phyloP scores from a whole-genome alignment of 2,329 filamentous ascomycete species.

The Microdochium bolleyi region DNA sequence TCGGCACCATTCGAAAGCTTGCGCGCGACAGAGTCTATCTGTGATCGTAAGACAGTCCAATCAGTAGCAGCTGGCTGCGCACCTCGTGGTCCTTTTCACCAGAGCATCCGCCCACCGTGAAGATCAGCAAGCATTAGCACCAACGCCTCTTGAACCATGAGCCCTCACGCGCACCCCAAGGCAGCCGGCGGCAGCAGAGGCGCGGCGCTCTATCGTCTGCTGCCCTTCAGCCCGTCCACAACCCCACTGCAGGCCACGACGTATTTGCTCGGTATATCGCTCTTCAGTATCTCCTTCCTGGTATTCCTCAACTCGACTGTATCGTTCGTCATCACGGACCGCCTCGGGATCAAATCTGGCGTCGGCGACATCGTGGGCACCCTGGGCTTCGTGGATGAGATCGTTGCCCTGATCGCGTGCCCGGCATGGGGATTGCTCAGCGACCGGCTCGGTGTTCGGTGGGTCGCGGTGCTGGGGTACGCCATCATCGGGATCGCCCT shows the following conservation, averaged over 20 bases:
- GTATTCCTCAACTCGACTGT: slow-evolving; percentile 83
- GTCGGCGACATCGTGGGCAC: slow-evolving; percentile 80
- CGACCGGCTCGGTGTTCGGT: slow-evolving; percentile 68
- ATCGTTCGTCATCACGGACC: slow-evolving; percentile 77
- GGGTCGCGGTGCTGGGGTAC: slow-evolving; percentile 72
- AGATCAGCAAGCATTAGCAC: too few species aligned
- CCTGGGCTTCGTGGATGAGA: slow-evolving; percentile 76
- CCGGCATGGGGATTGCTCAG: slow-evolving; percentile 72
- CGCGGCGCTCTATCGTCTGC: slow-evolving; percentile 27
- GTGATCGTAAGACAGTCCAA: too few species aligned
- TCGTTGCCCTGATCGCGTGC: slow-evolving; percentile 74
- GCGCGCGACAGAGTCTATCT: too few species aligned
- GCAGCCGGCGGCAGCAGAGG: not conserved
- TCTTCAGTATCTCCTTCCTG: slow-evolving; percentile 84
- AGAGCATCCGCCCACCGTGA: too few species aligned
- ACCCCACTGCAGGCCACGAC: slow-evolving; percentile 57
- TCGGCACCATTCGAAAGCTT: too few species aligned
- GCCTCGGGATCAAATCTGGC: slow-evolving; percentile 63
- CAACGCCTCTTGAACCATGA: not conserved
- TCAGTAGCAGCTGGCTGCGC: too few species aligned
- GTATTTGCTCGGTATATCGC: slow-evolving; percentile 73
- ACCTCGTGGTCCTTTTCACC: too few species aligned
- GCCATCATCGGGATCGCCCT: slow-evolving; percentile 70
- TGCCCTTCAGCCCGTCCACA: slow-evolving; percentile 53
- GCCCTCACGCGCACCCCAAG: not conserved